Evolutionary conservation across 306 rosid species (phyloP), one percentile per base, ranked within the genome.

Genomic region (Sicyos baderoa): DNA sequence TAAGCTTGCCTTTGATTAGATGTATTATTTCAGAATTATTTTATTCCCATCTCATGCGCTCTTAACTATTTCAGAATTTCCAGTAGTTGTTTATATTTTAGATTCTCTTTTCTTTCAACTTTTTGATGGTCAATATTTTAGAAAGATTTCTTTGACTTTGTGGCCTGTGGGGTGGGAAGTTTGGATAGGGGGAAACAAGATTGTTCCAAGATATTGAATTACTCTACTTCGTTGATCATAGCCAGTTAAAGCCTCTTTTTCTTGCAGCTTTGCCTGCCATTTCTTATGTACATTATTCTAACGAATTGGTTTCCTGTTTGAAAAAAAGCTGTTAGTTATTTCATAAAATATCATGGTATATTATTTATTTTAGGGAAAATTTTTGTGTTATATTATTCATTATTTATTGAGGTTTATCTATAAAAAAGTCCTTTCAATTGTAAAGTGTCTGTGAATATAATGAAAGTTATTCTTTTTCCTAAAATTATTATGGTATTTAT

Each of bases 101-200:
- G 1, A 7, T 40, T 16, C 7, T 58, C 6, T 6, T 14, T 59
- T 60, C 4, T 52, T 18, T 60, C 15, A 1, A 60, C 67, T 32
- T 35, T 60, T 35, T 16, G 22, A n/a, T 32, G 67, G 7, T 60
- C 67, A 60, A 12, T 16, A 60, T 13, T 60, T 29, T 60, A n/a
- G 9, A 35, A 60, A 60, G 4, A 35, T 60, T 60, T 48, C 23
- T 45, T 14, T 66, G 44, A 49, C 19, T 9, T 8, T 67, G 22
- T 2, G 21, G 65, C 13, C 19, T 3, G 45, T 42, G 32, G 11
- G 69, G 18, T 48, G 72, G 72, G 57, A 25, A 23, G 57, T 48
- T 67, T 23, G 15, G 42, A 47, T 13, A 11, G 57, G 22, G 72
- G 12, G 44, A 67, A 66, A 8, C 53, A 67, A 67, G 9, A 67